Evolutionary conservation across 768 basidiomycete species (phyloP).

Genomic region (Hebeloma cylindrosporum): DNA sequence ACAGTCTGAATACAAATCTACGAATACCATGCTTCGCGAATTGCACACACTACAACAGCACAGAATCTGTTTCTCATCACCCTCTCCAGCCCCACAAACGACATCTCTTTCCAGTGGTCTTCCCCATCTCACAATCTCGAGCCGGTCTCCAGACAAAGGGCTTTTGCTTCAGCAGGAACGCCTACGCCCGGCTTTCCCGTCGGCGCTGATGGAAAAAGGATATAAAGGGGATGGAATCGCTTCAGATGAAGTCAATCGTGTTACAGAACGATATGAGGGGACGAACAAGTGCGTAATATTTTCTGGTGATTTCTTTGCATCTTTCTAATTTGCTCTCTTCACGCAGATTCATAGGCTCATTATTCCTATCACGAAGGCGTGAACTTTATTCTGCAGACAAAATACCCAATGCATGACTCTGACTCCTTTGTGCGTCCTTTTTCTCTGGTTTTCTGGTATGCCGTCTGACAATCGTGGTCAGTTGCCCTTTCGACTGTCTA

Average conservation of each 20-base stretch:
- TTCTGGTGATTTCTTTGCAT: slow-evolving; percentile 4
- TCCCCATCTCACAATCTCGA: neutral
- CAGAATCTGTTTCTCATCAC: slow-evolving; percentile 46
- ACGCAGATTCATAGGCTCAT: slow-evolving; percentile 65
- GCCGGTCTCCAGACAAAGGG: neutral
- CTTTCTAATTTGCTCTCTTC: slow-evolving; percentile 1
- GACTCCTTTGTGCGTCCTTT: neutral
- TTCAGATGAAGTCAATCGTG: slow-evolving; percentile 43
- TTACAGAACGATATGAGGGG: slow-evolving; percentile 60
- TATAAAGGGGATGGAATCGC: slow-evolving; percentile 8
- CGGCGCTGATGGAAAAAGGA: neutral
- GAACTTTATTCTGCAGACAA: slow-evolving; percentile 19
- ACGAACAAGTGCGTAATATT: slow-evolving; percentile 52
- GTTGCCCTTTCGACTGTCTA: too few relatives aligned
- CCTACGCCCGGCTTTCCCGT: neutral
- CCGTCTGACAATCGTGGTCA: too few relatives aligned
- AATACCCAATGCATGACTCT: slow-evolving; percentile 9
- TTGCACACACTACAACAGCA: slow-evolving; percentile 70
- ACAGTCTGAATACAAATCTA: slow-evolving; percentile 50
- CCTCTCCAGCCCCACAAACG: slow-evolving; percentile 11
- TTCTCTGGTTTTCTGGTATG: neutral
- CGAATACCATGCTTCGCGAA: slow-evolving; percentile 69
- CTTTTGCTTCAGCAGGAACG: neutral
- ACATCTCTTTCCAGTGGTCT: neutral
- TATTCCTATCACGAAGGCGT: slow-evolving; percentile 63